A percentile compares a stretch with the other conserved stretches of the same genome.
These are phyloP conservation scores for Fusarium sp. DNA, from an alignment of 2,329 filamentous ascomycete genomes.

Conservation along the genomic window DNA sequence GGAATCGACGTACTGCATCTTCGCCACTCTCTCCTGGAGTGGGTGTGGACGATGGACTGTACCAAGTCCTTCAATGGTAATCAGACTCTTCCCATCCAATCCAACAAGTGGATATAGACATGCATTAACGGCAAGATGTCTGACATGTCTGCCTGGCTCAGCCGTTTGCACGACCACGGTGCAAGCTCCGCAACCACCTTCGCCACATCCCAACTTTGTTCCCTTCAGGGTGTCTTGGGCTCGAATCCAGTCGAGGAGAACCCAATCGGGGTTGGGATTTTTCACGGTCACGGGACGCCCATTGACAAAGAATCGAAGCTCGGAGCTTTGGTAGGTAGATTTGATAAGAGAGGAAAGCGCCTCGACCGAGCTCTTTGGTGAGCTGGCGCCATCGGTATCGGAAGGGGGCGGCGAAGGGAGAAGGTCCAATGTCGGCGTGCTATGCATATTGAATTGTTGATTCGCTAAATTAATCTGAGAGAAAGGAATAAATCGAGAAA, in stretches of 20 bases:
- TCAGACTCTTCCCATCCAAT: constrained; percentile 92
- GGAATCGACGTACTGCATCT: constrained; percentile 66
- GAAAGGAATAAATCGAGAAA: not conserved
- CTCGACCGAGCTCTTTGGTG: not conserved
- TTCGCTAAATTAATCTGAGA: not conserved
- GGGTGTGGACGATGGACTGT: constrained; percentile 84
- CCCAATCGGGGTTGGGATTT: constrained; percentile 46
- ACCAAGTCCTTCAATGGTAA: constrained; percentile 92
- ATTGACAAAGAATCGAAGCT: constrained; percentile 47
- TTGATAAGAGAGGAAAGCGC: not conserved
- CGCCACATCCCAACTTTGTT: constrained; percentile 68
- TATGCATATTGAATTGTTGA: not conserved
- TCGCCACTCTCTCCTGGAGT: constrained; percentile 85
- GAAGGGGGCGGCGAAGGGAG: not conserved
- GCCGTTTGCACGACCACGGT: constrained; percentile 91
- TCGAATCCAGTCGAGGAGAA: constrained; percentile 45
- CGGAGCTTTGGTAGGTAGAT: constrained; percentile 49
- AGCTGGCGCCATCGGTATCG: not conserved
- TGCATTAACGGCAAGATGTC: constrained; percentile 91
- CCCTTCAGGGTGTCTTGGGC: constrained; percentile 33
- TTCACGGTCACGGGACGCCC: constrained; percentile 35
- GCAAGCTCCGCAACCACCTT: constrained; percentile 91
- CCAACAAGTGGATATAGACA: constrained; percentile 90
- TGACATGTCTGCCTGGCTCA: constrained; percentile 84
- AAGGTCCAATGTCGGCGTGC: not conserved